Conservation (phyloP, 345 rosid species). For the Microcos paniculata region DNA sequence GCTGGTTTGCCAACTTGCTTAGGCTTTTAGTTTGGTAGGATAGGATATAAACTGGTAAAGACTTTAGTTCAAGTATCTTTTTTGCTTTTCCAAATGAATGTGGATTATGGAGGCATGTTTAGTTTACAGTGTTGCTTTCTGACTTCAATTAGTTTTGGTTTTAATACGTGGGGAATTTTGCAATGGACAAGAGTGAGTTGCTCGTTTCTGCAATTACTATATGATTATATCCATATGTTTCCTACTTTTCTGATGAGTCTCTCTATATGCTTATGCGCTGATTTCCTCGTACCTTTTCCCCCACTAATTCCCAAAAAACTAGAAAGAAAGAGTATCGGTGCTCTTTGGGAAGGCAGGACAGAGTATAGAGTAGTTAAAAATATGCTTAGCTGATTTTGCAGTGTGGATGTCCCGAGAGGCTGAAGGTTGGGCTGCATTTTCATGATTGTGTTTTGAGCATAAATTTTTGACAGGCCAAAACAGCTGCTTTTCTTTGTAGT, state of each 20-base stretch:
- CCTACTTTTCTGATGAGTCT: background rate
- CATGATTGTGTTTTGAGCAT: background rate
- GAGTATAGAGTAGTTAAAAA: background rate
- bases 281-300: background rate
- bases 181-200: background rate
- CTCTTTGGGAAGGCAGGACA: background rate
- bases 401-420: background rate
- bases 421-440: background rate
- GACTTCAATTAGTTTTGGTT: background rate
- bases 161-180: background rate
- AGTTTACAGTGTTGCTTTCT: background rate
- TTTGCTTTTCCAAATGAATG: background rate
- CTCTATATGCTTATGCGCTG: background rate
- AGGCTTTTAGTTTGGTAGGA: background rate
- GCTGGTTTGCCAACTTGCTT: background rate
- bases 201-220: background rate
- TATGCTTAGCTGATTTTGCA: background rate
- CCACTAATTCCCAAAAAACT: background rate
- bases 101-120: background rate
- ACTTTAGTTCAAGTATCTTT: constrained; percentile 4
- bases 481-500: background rate
- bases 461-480: background rate
- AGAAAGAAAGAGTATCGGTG: background rate
- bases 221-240: no score
- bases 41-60: background rate